A percentile compares a stretch with the other conserved stretches of the same genome.
Evolutionary conservation across 1,284 basidiomycete genomes (phyloP).

Genomic region (Leccinum pallidistipes): DNA sequence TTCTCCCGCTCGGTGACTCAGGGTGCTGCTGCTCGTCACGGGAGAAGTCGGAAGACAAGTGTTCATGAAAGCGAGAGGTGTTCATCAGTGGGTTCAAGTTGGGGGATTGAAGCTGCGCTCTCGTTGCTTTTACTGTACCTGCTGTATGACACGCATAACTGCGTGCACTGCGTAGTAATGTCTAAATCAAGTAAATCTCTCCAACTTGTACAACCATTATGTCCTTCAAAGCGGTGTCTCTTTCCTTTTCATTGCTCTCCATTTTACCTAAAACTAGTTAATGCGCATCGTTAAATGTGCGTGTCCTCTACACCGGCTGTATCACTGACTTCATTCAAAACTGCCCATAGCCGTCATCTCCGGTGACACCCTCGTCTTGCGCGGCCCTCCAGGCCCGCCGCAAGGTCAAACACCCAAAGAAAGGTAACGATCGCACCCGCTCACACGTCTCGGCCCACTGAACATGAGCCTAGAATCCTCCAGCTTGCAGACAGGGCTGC

Average conservation of each 20-base stretch:
- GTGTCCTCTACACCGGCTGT: conserved; percentile 11
- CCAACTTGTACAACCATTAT: conserved; percentile 33
- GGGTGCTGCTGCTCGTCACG: conserved; percentile 15
- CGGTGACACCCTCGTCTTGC: conserved; percentile 84
- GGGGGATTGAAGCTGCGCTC: conserved; percentile 11
- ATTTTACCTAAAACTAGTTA: neutral
- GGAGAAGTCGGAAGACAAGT: conserved; percentile 23
- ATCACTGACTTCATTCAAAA: conserved; percentile 15
- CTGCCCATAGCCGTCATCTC: conserved; percentile 74
- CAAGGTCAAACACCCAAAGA: conserved; percentile 86
- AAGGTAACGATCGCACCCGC: conserved; percentile 50
- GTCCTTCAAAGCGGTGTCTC: conserved; percentile 69
- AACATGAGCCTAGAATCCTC: conserved; percentile 59
- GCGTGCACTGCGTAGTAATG: neutral
- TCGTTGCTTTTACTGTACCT: conserved; percentile 10
- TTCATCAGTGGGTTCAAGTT: conserved; percentile 16
- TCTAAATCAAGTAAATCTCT: no score
- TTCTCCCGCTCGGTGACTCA: conserved; percentile 5
- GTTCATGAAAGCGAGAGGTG: conserved; percentile 25
- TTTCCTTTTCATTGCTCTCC: neutral
- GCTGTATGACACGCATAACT: neutral
- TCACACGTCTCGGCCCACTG: neutral
- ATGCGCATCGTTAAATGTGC: conserved; percentile 66
- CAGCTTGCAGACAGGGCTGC: conserved; percentile 84
- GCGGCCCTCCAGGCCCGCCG: conserved; percentile 69